Base-by-base conservation (phyloP, 805 yeast species). In the Wickerhamiella parazyma region DNA sequence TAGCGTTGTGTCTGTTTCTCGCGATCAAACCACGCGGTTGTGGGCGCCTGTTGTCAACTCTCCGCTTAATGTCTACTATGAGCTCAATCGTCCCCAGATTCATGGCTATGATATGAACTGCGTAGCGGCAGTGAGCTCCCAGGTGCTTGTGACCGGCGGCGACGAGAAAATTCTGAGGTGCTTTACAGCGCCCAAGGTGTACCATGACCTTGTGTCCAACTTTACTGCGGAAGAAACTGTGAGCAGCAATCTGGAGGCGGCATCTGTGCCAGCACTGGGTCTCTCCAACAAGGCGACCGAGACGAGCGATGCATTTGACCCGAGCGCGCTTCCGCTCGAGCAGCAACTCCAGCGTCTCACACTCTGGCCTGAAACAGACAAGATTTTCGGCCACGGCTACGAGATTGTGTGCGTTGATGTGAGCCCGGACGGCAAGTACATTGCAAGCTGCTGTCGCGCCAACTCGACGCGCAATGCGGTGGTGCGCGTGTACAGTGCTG, bases 71-170 rank as follows among this genome's bases (percentile, higher is more conserved):
- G 67, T 78, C 1, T 86, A 95, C 94, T 80, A 79, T 57, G 99
- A 91, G 60, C 79, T 91, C 60, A 84, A 95, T 1, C 73, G 99
- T 52, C 97, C 98, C 0, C 99, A 91, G 61, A 91, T 91, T 49
- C 99, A 91, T 60, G 99, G 99, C 7, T 91, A 85, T 58, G 97
- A 91, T 57, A 86, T 91, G 96, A 70, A 83, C 31, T 77, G 94
- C 51, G 67, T 82, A 6, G 74, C 77, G 31, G 68, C 80, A 10
- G 60, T 91, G 11, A 62, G 72, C 14, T 62, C 68, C 40, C 68
- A 80, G 1, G 66, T 72, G 49, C 89, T 83, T 64, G 81, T 87
- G 3, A 83, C 95, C 43, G 97, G 87, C 12, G 97, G 96, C 38
- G 99, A 93, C 57, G 99, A 91, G 57, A 93, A 91, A 64, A 77